A percentile compares a stretch with the other conserved stretches of the same genome.
Conservation (phyloP, 129 eudicot species). For the Tagetes patula region DNA sequence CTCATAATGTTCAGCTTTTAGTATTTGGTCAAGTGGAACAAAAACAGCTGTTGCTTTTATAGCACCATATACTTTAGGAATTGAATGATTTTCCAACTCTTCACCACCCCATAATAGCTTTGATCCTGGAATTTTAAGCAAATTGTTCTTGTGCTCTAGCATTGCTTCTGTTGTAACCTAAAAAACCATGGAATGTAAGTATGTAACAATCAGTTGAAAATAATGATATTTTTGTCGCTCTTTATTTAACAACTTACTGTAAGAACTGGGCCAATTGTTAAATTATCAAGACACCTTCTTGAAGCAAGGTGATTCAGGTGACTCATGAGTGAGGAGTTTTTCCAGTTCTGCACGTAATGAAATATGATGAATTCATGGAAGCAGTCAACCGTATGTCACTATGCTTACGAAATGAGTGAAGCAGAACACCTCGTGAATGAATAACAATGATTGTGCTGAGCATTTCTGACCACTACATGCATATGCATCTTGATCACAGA, state of each 20-base stretch:
- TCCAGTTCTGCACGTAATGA: slow-evolving; percentile 68
- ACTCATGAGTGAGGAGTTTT: slow-evolving; percentile 50
- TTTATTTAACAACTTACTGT: slow-evolving; percentile 43
- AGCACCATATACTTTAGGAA: slow-evolving; percentile 80
- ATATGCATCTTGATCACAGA: slow-evolving; percentile 97
- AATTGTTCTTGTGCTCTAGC: slow-evolving; percentile 61
- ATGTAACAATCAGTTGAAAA: neutral
- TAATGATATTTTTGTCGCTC: neutral
- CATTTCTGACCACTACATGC: slow-evolving; percentile 96
- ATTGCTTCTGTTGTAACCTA: slow-evolving; percentile 82
- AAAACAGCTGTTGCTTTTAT: slow-evolving; percentile 85
- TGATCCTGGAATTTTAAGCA: slow-evolving; percentile 79
- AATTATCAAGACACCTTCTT: slow-evolving; percentile 76
- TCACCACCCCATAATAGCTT: slow-evolving; percentile 83
- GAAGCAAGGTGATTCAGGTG: slow-evolving; percentile 66
- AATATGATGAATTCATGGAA: neutral
- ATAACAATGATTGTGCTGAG: slow-evolving; percentile 84
- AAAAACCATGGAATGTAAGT: neutral
- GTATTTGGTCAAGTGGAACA: slow-evolving; percentile 80
- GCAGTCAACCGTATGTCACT: neutral
- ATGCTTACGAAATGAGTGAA: neutral
- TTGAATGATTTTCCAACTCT: slow-evolving; percentile 68
- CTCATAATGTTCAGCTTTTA: slow-evolving; percentile 61
- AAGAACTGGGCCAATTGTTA: slow-evolving; percentile 90
- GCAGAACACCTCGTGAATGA: slow-evolving; percentile 73